phyloP scores from a whole-genome alignment of 495 filamentous ascomycete genomes.

The Tricharina praecox region DNA sequence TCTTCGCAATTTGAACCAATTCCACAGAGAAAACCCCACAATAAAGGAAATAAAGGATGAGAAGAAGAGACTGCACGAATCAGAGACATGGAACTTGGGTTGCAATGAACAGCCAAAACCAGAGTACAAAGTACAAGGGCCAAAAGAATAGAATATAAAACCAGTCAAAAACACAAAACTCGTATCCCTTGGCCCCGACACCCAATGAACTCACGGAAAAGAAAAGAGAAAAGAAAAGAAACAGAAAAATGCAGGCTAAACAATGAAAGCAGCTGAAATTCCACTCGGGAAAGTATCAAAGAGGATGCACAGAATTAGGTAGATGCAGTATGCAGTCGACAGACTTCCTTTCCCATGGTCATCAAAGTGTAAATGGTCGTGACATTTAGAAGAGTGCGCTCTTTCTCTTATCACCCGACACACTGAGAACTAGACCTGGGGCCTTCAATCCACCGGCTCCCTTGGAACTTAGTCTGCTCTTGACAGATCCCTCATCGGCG shows the following conservation, averaged over 20 bases:
- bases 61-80: neutral
- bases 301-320: neutral
- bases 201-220: neutral
- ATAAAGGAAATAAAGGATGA: neutral
- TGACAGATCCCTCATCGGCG: slow-evolving; percentile 42
- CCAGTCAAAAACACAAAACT: neutral
- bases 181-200: neutral
- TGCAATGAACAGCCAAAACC: too few species aligned
- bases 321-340: neutral
- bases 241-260: too few species aligned
- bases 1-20: neutral
- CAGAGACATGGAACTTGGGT: too few species aligned
- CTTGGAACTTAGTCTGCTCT: slow-evolving; percentile 32
- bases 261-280: too few species aligned
- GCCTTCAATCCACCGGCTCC: slow-evolving; percentile 47
- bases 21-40: neutral
- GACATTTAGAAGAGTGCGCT: slow-evolving; percentile 40
- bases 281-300: too few species aligned
- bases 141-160: neutral
- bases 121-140: neutral
- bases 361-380: neutral
- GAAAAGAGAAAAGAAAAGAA: neutral
- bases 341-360: neutral
- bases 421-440: slow-evolving; percentile 70
- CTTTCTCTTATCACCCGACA: slow-evolving; percentile 85